These are phyloP conservation scores for Trichosporon coremiiforme DNA, from an alignment of 1,284 basidiomycete genomes.

Conservation along the genomic window DNA sequence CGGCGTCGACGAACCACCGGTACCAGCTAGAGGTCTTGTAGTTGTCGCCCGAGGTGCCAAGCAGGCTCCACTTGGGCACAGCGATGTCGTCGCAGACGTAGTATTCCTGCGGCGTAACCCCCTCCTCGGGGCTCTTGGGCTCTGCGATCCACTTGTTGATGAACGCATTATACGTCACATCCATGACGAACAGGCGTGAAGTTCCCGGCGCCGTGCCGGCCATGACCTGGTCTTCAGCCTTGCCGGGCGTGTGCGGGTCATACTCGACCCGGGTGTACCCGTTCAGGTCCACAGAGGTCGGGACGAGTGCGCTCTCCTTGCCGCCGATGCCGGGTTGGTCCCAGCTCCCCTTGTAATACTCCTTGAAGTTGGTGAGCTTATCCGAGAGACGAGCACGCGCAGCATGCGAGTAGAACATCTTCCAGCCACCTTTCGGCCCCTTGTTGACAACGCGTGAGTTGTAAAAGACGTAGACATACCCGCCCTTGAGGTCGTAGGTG, in stretches of 20 bases:
- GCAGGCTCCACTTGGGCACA: slow-evolving; percentile 23
- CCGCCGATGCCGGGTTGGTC: slow-evolving; percentile 26
- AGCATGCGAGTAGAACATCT: slow-evolving; percentile 24
- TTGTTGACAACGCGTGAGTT: slow-evolving; percentile 28
- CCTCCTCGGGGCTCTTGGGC: slow-evolving; percentile 23
- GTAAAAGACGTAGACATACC: slow-evolving; percentile 30
- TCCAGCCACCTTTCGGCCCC: slow-evolving; percentile 23
- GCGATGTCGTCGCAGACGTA: slow-evolving; percentile 25
- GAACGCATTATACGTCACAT: slow-evolving; percentile 28
- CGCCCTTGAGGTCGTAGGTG: slow-evolving; percentile 14
- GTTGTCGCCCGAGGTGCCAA: slow-evolving; percentile 26
- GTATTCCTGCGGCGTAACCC: slow-evolving; percentile 20
- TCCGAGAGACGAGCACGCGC: slow-evolving; percentile 24
- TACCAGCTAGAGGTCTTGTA: slow-evolving; percentile 27
- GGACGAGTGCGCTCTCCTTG: slow-evolving; percentile 24
- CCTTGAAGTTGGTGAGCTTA: slow-evolving; percentile 25
- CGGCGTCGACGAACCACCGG: slow-evolving; percentile 27
- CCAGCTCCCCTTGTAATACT: slow-evolving; percentile 29
- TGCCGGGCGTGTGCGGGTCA: slow-evolving; percentile 19
- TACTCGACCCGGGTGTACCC: slow-evolving; percentile 26
- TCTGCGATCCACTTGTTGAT: slow-evolving; percentile 29
- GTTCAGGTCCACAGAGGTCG: background rate
- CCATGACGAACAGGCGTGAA: slow-evolving; percentile 26
- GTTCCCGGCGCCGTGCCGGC: slow-evolving; percentile 17
- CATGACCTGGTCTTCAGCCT: slow-evolving; percentile 13